Conservation (phyloP, 257 asterid genomes). For the Avicennia marina region DNA sequence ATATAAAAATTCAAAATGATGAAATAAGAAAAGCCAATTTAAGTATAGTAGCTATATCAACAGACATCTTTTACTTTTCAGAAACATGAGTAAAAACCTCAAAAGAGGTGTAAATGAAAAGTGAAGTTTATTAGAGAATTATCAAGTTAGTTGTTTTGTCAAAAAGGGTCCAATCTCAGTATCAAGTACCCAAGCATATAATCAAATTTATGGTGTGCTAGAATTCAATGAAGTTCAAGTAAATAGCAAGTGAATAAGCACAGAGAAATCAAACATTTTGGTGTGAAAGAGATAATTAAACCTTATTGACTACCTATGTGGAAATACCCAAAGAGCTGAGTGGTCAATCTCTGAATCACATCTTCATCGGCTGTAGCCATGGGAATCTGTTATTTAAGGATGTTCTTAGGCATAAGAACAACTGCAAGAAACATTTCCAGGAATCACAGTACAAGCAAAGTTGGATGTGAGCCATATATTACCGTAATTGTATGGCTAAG, state of each 20-base stretch:
- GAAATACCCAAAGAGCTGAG: constrained; percentile 75
- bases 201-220: not conserved
- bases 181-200: not conserved
- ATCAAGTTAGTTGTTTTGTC: constrained; percentile 4
- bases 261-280: not conserved
- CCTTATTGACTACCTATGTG: constrained; percentile 50
- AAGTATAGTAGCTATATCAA: not conserved
- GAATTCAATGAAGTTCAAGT: constrained; percentile 8
- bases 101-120: not conserved
- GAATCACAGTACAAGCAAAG: constrained; percentile 5
- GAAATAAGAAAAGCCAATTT: not conserved
- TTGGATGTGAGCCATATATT: constrained; percentile 20
- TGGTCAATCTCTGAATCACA: constrained; percentile 74
- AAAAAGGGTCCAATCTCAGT: constrained; percentile 7
- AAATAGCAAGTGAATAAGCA: not conserved
- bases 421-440: not conserved
- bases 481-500: constrained; percentile 89
- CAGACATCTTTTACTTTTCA: not conserved
- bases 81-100: not conserved
- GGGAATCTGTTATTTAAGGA: constrained; percentile 56
- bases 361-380: constrained; percentile 75
- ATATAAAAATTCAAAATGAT: not conserved
- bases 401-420: constrained; percentile 13
- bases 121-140: constrained; percentile 1
- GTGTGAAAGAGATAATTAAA: not conserved